These are phyloP conservation scores for Stylonectria norvegica DNA, from an alignment of 2,329 filamentous ascomycete genomes.

Conservation along the genomic window DNA sequence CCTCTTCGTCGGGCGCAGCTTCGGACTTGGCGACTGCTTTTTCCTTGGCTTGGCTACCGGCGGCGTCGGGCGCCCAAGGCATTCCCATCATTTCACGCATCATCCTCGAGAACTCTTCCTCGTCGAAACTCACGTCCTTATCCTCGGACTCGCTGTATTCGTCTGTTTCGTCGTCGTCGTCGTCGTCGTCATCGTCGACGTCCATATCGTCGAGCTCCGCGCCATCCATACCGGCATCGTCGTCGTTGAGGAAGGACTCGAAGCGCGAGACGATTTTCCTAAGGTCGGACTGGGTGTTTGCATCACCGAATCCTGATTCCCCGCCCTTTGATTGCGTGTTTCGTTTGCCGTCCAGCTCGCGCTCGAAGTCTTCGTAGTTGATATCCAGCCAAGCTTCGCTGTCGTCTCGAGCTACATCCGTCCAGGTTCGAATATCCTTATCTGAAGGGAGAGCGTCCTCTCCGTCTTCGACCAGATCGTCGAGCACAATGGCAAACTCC, in stretches of 20 bases:
- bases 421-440: constrained; percentile 70
- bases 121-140: constrained; percentile 75
- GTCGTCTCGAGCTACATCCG: constrained; percentile 60
- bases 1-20: constrained; percentile 40
- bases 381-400: constrained; percentile 92
- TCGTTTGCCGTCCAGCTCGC: constrained; percentile 60
- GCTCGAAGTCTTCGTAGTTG: constrained; percentile 82
- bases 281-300: constrained; percentile 68
- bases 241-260: constrained; percentile 85
- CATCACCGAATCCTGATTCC: constrained; percentile 58
- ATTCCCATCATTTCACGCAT: constrained; percentile 91
- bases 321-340: constrained; percentile 36
- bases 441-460: constrained; percentile 64
- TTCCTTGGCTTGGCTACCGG: constrained; percentile 1
- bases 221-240: constrained; percentile 75
- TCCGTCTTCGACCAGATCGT: constrained; percentile 72
- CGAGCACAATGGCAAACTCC: constrained; percentile 72
- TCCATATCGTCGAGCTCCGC: constrained; percentile 72
- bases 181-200: constrained; percentile 53
- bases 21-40: neutral
- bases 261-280: constrained; percentile 93
- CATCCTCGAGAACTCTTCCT: constrained; percentile 78
- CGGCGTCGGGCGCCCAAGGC: constrained; percentile 27
- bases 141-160: constrained; percentile 64
- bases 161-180: constrained; percentile 48